These are phyloP conservation scores for Monosporozyma aerobia DNA, from an alignment of 805 yeast species.

Conservation along the genomic window DNA sequence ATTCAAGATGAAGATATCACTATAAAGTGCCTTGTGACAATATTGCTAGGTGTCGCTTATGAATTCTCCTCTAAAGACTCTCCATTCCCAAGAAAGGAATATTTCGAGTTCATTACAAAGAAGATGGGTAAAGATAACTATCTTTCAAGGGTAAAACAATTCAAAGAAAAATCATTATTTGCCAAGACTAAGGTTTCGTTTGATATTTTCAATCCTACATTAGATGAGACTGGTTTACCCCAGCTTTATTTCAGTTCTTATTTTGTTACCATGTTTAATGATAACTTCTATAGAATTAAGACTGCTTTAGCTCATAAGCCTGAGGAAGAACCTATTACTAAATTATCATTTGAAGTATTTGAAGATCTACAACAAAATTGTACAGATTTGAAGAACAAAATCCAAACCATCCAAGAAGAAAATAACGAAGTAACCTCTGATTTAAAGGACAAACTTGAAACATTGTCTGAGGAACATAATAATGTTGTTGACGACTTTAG, in stretches of 20 bases:
- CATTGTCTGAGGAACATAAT: constrained; percentile 7
- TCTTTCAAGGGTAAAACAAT: constrained; percentile 59
- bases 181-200: constrained; percentile 44
- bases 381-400: constrained; percentile 25
- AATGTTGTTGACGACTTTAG: constrained; percentile 6
- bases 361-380: constrained; percentile 34
- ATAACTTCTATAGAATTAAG: constrained; percentile 57
- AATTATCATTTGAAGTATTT: constrained; percentile 48
- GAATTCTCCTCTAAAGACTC: constrained; percentile 62
- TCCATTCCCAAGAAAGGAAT: constrained; percentile 49
- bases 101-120: constrained; percentile 53
- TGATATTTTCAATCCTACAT: constrained; percentile 39
- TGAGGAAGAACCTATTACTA: constrained; percentile 54
- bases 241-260: constrained; percentile 60
- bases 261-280: constrained; percentile 59
- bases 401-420: constrained; percentile 27
- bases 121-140: constrained; percentile 79
- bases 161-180: constrained; percentile 51
- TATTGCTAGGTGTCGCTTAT: constrained; percentile 66
- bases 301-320: constrained; percentile 72
- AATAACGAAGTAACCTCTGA: constrained; percentile 14
- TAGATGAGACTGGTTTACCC: constrained; percentile 83
- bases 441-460: constrained; percentile 12
- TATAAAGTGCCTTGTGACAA: constrained; percentile 63
- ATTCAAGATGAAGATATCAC: constrained; percentile 43